Base-by-base conservation (phyloP, 345 rosid genomes). In the Brassica carinata region DNA sequence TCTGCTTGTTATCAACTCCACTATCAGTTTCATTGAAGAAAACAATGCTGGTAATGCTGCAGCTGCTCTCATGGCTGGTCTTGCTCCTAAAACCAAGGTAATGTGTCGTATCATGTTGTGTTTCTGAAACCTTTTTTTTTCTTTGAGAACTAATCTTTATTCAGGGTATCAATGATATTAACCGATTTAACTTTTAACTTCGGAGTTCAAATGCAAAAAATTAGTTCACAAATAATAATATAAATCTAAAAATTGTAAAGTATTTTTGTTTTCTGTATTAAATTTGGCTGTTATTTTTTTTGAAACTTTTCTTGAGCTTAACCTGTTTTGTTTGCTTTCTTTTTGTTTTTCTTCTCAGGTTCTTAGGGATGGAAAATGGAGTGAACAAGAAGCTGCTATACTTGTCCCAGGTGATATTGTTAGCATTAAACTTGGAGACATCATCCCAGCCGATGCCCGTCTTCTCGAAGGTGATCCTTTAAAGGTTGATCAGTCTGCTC, bases 61-160 rank as follows among this genome's bases (percentile, higher is more conserved):
- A 53, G 58, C 58, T 53, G 58, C 58, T 53, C 58, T 53, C 58
- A 53, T 53, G 58, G 58, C 58, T 53, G 58, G 58, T 53, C 58
- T 53, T 53, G 58, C 58, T 5, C 58, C 58, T 53, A 53, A 53
- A 53, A 53, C 58, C 58, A 53, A 53, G 58, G 58, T 53, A 48
- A 48, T 45, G 74, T 67, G 65, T 71, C 67, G 77, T 64, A 2
- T 71, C 19, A 31, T 67, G 74, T 76, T 73, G 75, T 82, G 75
- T 82, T 82, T 51, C 15, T 82, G 10, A 43, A 43, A 38, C 11
- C 11, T 10, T 40, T 2, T 38, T 38, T 23, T 23, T 23, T 23
- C 26, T 33, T 33, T 33, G 78, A 81, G 84, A 53, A 82, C 82
- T 45, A 81, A 81, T 68, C 84, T 82, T 82, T 40, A 40, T 40